Evolutionary conservation across 805 yeast genomes (phyloP), one percentile per base, ranked within the genome.

Genomic region (Maudiozyma turicensis): DNA sequence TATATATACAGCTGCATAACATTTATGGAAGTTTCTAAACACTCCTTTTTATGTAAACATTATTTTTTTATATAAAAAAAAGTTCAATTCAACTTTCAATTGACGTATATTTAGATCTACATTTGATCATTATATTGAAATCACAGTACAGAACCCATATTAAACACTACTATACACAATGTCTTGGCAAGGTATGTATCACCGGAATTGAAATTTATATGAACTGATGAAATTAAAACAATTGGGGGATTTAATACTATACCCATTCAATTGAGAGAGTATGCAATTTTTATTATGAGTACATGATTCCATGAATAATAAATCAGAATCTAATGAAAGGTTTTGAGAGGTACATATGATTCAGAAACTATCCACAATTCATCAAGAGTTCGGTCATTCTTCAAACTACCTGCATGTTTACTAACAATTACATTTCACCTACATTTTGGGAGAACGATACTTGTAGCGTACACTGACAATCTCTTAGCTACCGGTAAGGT

Each of bases 401-500:
- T 10, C 10, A 9, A 33, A 33, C 13, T 9, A 33, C 2, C 37
- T 33, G 37, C 13, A 37, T 37, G 40, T 37, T 20, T 20, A 20
- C 26, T 20, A 20, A 20, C 26, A 20, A 20, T 20, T 20, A 20
- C 29, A 2, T 20, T 20, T 20, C 26, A 20, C 26, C 4, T 20
- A 20, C 26, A 20, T 20, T 20, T 20, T 20, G 26, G 26, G 26
- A 20, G 26, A 20, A 20, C 2, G 5, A 42, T 42, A 43, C 30
- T 28, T 40, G 39, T 38, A 89, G 97, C 97, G 52, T 93, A 93
- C 77, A 89, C 96, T 48, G 98, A 93, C 67, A 91, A 89, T 72
- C 81, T 93, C 58, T 72, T 85, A 57, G 86, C 83, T 49, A 85
- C 97, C 46, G 87, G 88, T 54, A 87, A 86, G 68, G 75, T 93